Conservation (phyloP, 805 yeast species). For the Sugiyamaella americana region DNA sequence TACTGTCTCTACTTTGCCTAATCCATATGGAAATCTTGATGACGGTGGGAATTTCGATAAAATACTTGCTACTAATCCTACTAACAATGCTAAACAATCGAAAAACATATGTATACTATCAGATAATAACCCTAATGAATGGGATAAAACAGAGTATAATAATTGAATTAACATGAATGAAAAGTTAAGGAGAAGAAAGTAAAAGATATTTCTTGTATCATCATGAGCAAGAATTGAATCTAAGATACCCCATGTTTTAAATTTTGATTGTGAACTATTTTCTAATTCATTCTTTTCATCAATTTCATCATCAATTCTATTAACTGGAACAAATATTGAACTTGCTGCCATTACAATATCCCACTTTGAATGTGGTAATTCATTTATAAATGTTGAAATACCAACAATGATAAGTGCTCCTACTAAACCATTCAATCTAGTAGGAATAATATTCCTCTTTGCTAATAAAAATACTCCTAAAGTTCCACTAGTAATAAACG, state of each 20-base stretch:
- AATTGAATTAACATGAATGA: constrained; percentile 93
- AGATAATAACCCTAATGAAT: constrained; percentile 82
- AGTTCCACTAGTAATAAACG: constrained; percentile 27
- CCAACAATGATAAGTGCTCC: constrained; percentile 17
- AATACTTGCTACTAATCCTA: constrained; percentile 83
- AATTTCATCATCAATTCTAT: background rate
- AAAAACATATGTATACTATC: constrained; percentile 96
- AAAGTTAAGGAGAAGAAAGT: constrained; percentile 76
- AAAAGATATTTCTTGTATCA: constrained; percentile 85
- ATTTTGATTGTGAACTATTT: background rate
- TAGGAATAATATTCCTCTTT: constrained; percentile 24
- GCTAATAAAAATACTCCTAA: constrained; percentile 28
- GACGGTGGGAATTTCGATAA: constrained; percentile 54
- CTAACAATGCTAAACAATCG: constrained; percentile 84
- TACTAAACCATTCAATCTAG: constrained; percentile 24
- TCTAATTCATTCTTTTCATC: background rate
- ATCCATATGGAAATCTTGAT: constrained; percentile 78
- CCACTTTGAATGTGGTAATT: constrained; percentile 4
- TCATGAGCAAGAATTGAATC: constrained; percentile 41
- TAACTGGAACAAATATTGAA: constrained; percentile 17
- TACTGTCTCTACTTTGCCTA: constrained; percentile 77
- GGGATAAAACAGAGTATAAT: constrained; percentile 85
- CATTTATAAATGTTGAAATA: constrained; percentile 16
- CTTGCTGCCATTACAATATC: constrained; percentile 15
- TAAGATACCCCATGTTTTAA: constrained; percentile 22